Evolutionary conservation across 768 basidiomycete genomes (phyloP).

Genomic region (Lentinula edodes): DNA sequence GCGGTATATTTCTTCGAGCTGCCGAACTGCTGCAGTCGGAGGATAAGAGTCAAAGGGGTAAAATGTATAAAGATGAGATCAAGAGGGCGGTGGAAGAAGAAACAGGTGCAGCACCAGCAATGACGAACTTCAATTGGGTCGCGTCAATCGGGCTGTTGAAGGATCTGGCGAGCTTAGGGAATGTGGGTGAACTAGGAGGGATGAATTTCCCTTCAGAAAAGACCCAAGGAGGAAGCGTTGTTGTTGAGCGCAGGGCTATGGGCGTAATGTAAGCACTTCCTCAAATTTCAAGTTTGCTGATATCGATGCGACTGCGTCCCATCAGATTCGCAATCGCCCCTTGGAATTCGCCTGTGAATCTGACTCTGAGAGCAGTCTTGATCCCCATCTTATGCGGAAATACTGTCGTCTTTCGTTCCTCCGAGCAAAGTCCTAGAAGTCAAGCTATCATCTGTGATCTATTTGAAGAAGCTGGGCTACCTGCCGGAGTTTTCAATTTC

Average conservation of each 20-base stretch:
- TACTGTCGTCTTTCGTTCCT: conserved; percentile 48
- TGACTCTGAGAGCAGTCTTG: conserved; percentile 40
- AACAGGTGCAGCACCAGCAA: conserved; percentile 24
- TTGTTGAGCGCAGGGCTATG: conserved; percentile 40
- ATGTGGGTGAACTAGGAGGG: conserved; percentile 30
- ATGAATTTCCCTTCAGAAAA: conserved; percentile 34
- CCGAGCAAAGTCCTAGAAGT: conserved; percentile 43
- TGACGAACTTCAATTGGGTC: conserved; percentile 20
- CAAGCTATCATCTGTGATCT: conserved; percentile 41
- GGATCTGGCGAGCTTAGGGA: conserved; percentile 25
- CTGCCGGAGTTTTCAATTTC: conserved; percentile 38
- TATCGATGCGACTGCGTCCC: not conserved
- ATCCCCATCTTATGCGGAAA: conserved; percentile 51
- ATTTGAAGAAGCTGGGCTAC: conserved; percentile 55
- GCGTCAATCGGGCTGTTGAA: conserved; percentile 20
- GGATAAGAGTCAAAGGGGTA: not conserved
- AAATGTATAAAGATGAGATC: conserved; percentile 30
- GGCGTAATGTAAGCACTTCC: conserved; percentile 42
- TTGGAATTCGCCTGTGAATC: conserved; percentile 47
- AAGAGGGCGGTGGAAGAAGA: conserved; percentile 29
- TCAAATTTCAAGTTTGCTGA: not conserved
- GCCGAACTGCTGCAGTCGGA: conserved; percentile 40
- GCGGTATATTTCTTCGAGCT: conserved; percentile 43
- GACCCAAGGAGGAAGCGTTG: conserved; percentile 37
- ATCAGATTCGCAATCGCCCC: conserved; percentile 46